Evolutionary conservation across 73 alveolate species (phyloP).

Genomic region (Durusdinium trenchii): DNA sequence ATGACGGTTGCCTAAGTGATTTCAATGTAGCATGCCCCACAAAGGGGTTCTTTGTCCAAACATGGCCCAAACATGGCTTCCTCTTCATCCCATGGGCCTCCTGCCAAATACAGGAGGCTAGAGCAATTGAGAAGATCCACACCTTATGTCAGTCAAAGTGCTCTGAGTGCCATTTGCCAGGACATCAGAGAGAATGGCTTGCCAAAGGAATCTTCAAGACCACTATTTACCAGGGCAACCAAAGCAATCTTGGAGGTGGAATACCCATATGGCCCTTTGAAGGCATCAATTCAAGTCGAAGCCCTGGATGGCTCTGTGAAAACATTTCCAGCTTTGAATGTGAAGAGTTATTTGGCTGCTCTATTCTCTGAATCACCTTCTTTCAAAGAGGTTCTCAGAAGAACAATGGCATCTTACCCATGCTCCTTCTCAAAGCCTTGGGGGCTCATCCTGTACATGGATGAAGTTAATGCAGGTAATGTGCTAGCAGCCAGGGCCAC

Average conservation of each 20-base stretch:
- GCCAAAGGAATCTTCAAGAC: not conserved
- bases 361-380: not conserved
- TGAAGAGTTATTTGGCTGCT: not conserved
- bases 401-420: not conserved
- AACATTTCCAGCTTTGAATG: not conserved
- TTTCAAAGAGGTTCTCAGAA: not conserved
- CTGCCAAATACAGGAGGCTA: not conserved
- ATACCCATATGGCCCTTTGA: not conserved
- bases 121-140: not conserved
- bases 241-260: not conserved
- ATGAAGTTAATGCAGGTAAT: not conserved
- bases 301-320: not conserved
- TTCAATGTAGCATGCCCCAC: too few species aligned
- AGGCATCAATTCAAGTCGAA: not conserved
- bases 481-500: not conserved
- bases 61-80: not conserved
- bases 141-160: not conserved
- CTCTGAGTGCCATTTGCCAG: not conserved
- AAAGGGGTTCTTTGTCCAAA: not conserved
- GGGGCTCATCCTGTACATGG: not conserved
- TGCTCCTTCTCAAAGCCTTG: not conserved
- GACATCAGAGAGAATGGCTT: not conserved
- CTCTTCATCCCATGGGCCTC: not conserved
- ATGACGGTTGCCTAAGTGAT: too few species aligned
- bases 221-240: not conserved